These are phyloP conservation scores for Cercis canadensis DNA, from an alignment of 306 rosid species.

Conservation along the genomic window DNA sequence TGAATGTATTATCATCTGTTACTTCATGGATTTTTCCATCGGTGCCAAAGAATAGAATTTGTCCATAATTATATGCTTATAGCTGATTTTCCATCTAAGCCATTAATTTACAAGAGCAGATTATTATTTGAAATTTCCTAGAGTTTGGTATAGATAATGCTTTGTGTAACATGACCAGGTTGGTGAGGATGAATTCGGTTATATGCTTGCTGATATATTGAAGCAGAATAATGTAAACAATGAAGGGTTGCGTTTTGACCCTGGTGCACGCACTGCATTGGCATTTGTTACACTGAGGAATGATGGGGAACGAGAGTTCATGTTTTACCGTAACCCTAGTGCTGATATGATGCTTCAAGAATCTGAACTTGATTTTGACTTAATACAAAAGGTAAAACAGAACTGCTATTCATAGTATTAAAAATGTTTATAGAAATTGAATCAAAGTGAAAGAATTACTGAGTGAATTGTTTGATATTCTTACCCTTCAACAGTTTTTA, in stretches of 20 bases:
- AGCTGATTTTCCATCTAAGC: constrained; percentile 15
- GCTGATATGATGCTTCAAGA: constrained; percentile 96
- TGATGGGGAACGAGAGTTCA: constrained; percentile 97
- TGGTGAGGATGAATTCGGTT: constrained; percentile 97
- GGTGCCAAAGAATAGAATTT: too few species aligned
- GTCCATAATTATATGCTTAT: background rate
- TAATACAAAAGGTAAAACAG: constrained; percentile 73
- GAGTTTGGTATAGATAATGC: constrained; percentile 10
- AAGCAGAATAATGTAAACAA: constrained; percentile 85
- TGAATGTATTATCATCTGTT: too few species aligned
- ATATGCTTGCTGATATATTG: constrained; percentile 90
- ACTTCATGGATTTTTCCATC: too few species aligned
- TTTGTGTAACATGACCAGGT: constrained; percentile 58
- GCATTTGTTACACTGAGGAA: constrained; percentile 91
- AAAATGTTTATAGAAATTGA: constrained; percentile 5
- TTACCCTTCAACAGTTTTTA: constrained; percentile 15
- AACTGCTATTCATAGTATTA: constrained; percentile 14
- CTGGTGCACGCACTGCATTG: constrained; percentile 94
- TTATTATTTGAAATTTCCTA: background rate
- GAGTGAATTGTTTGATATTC: constrained; percentile 24
- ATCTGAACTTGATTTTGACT: constrained; percentile 74
- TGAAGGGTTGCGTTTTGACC: constrained; percentile 89
- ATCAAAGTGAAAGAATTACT: constrained; percentile 11
- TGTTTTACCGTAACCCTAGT: constrained; percentile 98
- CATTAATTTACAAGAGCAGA: too few species aligned